Evolutionary conservation across 176 grass and related monocot genomes (phyloP), one percentile per base, ranked within the genome.

Genomic region (Triticum dicoccoides): DNA sequence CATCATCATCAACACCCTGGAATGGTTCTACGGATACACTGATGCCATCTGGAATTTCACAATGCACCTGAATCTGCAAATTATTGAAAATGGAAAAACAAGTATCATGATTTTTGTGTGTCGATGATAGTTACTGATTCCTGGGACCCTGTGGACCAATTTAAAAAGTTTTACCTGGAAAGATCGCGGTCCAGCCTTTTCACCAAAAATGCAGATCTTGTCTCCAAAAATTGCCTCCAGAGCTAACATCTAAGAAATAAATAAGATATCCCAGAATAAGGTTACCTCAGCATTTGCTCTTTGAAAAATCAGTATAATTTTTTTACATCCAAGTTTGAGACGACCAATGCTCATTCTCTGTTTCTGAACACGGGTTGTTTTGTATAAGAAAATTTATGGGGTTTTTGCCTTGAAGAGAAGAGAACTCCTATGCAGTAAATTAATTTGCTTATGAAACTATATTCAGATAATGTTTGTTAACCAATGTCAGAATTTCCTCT

Each of bases 161-260:
- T 76, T n/a, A 29, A 49, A 78, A 47, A 13, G 27, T 73, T 56
- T 14, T 73, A 88, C 88, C 80, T 93, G 83, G 59, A 93, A 86
- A 82, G 39, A 91, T 9, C 34, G 80, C 27, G 80, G 32, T 61
- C 80, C 42, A 75, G 33, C 39, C 78, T 86, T 93, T 76, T 30
- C 87, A 83, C 34, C 15, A 6, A 77, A 89, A 33, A 38, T 72
- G 27, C 14, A 14, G 59, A 86, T 65, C 77, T 86, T 83, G 11
- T 89, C 73, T 34, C 86, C 92, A n/a, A 81, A 91, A 35, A 91
- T 93, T 84, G 86, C 83, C 27, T 91, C 89, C 63, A 93, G 34
- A 6, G 63, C 81, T 32, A 89, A 32, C 52, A 80, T 73, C 81
- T 89, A 73, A 73, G 67, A 11, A 62, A 78, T 20, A 30, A 44